Conservation (phyloP, 1,284 basidiomycete genomes). For the Leccinum solheimii region DNA sequence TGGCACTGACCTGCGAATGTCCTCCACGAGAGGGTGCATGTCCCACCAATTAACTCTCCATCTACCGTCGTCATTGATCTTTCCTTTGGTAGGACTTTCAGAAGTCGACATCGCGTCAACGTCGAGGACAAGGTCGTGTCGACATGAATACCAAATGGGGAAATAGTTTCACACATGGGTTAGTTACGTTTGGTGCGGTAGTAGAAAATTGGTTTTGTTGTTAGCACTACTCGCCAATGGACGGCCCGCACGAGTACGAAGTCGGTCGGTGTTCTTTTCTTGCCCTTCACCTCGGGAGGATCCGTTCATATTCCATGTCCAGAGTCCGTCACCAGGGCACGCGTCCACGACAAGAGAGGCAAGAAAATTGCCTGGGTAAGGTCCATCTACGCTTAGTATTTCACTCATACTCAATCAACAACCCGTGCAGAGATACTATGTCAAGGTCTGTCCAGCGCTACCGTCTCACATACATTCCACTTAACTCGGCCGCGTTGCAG, state of each 20-base stretch:
- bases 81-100: slow-evolving; percentile 52
- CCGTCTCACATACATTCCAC: background rate
- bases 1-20: slow-evolving; percentile 48
- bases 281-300: background rate
- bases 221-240: slow-evolving; percentile 19
- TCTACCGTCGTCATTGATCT: slow-evolving; percentile 49
- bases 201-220: background rate
- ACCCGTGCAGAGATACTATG: slow-evolving; percentile 53
- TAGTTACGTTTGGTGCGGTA: background rate
- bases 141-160: background rate
- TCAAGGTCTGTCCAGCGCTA: slow-evolving; percentile 49
- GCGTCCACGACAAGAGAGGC: slow-evolving; percentile 44
- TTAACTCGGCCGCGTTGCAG: slow-evolving; percentile 36
- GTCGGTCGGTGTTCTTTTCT: slow-evolving; percentile 52
- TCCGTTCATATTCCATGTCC: slow-evolving; percentile 2
- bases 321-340: slow-evolving; percentile 58
- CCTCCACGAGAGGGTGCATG: slow-evolving; percentile 58
- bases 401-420: slow-evolving; percentile 21
- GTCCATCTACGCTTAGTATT: slow-evolving; percentile 2
- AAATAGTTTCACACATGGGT: background rate
- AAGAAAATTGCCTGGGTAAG: slow-evolving; percentile 49
- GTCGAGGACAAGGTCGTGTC: background rate
- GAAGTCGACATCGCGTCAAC: slow-evolving; percentile 20
- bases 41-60: slow-evolving; percentile 77
- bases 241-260: slow-evolving; percentile 54